Evolutionary conservation across 306 rosid genomes (phyloP).

Genomic region (Medicago lupulina): DNA sequence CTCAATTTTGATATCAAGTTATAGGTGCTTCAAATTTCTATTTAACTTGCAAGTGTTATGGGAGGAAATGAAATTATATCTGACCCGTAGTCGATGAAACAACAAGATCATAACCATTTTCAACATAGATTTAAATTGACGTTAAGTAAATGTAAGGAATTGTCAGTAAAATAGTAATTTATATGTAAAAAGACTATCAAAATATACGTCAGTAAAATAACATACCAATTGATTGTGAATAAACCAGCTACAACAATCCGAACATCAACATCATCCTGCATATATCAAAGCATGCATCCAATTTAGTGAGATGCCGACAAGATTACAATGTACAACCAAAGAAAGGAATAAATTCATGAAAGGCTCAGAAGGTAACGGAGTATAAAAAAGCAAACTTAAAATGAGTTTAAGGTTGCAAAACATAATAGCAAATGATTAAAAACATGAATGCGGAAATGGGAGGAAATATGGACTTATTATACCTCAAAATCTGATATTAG

Average conservation of each 20-base stretch:
- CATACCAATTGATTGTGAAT: slow-evolving; percentile 93
- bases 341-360: slow-evolving; percentile 18
- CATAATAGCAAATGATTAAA: slow-evolving; percentile 8
- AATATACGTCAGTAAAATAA: slow-evolving; percentile 24
- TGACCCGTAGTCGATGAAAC: slow-evolving; percentile 31
- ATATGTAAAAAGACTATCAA: slow-evolving; percentile 34
- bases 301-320: slow-evolving; percentile 37
- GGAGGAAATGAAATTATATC: slow-evolving; percentile 9
- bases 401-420: slow-evolving; percentile 10
- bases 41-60: slow-evolving; percentile 32
- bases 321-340: not conserved
- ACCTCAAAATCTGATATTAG: slow-evolving; percentile 75
- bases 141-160: slow-evolving; percentile 29
- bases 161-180: slow-evolving; percentile 9
- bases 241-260: slow-evolving; percentile 80
- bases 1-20: slow-evolving; percentile 27
- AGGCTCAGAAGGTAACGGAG: not conserved
- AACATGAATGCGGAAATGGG: slow-evolving; percentile 8
- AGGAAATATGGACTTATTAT: slow-evolving; percentile 31
- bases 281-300: slow-evolving; percentile 42
- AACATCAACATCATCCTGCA: slow-evolving; percentile 86
- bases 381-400: not conserved
- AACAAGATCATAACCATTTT: slow-evolving; percentile 25
- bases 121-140: slow-evolving; percentile 23
- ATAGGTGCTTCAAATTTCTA: slow-evolving; percentile 7